Conservation (phyloP, 108 stramenopile species). For the Fragilariopsis cylindrus region DNA sequence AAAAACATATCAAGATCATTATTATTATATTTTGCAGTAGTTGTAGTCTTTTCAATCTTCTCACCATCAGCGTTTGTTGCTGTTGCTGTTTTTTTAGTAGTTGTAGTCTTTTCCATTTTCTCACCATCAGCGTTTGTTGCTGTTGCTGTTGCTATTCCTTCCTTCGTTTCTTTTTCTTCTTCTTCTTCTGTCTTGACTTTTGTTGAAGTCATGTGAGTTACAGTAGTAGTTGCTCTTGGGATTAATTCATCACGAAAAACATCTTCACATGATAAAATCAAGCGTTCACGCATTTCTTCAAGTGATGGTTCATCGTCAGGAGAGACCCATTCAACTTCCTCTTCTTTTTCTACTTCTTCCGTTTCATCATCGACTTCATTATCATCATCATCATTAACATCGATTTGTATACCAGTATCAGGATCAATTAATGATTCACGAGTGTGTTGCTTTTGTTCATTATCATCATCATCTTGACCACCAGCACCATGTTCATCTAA, state of each 20-base stretch:
- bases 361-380: background rate
- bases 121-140: constrained; percentile 3
- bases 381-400: constrained; percentile 20
- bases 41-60: background rate
- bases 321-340: constrained; percentile 10
- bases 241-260: constrained; percentile 5
- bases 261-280: background rate
- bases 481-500: constrained; percentile 2
- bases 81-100: constrained; percentile 10
- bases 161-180: background rate
- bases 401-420: constrained; percentile 18
- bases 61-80: constrained; percentile 13
- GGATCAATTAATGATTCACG: constrained; percentile 12
- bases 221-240: background rate
- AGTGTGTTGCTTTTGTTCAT: background rate
- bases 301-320: background rate
- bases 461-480: background rate
- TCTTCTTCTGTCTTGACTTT: background rate
- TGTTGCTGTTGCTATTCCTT: background rate
- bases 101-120: constrained; percentile 17
- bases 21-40: background rate
- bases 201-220: constrained; percentile 11
- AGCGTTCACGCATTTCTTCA: constrained; percentile 19
- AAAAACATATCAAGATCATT: background rate
- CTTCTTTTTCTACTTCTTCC: constrained; percentile 15